Conservation (phyloP, 305 asterid genomes). For the Fraxinus floribunda region DNA sequence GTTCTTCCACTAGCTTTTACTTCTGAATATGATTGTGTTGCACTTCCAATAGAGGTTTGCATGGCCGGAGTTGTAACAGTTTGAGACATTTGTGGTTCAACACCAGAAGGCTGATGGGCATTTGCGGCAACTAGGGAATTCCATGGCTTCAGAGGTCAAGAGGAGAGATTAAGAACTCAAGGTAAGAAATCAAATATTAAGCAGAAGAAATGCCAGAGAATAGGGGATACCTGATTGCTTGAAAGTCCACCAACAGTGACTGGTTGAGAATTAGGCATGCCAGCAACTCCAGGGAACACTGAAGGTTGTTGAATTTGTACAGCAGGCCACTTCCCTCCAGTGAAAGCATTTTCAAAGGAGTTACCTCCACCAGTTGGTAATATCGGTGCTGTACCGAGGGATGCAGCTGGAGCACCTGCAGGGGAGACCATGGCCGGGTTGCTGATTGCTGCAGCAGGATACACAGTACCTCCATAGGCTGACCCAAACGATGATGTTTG, state of each 20-base stretch:
- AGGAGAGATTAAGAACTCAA: constrained; percentile 20
- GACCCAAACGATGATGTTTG: constrained; percentile 36
- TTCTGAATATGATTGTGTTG: constrained; percentile 39
- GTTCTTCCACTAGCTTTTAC: constrained; percentile 63
- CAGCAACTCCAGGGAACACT: constrained; percentile 44
- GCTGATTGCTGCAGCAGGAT: constrained; percentile 27
- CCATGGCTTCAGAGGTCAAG: constrained; percentile 52
- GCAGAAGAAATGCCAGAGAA: constrained; percentile 10
- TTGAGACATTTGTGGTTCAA: constrained; percentile 48
- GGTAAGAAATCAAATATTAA: constrained; percentile 17
- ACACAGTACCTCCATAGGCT: constrained; percentile 48
- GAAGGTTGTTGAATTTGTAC: constrained; percentile 51
- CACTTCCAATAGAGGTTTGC: constrained; percentile 41
- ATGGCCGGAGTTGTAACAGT: constrained; percentile 36
- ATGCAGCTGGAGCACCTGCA: constrained; percentile 40
- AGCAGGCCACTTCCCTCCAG: constrained; percentile 68
- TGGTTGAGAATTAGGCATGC: constrained; percentile 39
- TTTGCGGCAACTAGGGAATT: constrained; percentile 47
- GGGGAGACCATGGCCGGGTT: constrained; percentile 36
- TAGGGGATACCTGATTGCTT: constrained; percentile 49
- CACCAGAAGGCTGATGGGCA: constrained; percentile 46
- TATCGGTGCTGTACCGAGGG: constrained; percentile 39
- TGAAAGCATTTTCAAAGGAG: constrained; percentile 28
- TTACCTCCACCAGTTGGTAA: constrained; percentile 19
- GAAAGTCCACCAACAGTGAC: constrained; percentile 48